phyloP scores from a whole-genome alignment of 345 rosid genomes.

The Cardamine occulta region DNA sequence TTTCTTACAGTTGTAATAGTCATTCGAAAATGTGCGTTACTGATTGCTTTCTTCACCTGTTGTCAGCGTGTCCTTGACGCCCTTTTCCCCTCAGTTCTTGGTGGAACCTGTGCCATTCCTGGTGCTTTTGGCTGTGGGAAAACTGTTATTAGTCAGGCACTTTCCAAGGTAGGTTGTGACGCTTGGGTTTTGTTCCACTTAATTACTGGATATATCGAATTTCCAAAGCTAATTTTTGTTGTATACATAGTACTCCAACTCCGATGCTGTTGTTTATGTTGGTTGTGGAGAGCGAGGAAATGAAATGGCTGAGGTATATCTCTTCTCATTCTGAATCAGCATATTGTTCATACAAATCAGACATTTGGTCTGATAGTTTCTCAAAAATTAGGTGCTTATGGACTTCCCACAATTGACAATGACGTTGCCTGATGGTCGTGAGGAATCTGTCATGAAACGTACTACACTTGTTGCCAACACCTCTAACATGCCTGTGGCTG shows the following conservation, averaged over 20 bases:
- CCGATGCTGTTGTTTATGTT: constrained; percentile 96
- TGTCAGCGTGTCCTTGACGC: constrained; percentile 99
- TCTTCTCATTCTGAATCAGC: constrained; percentile 25
- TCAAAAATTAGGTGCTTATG: constrained; percentile 86
- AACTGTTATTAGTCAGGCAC: constrained; percentile 99
- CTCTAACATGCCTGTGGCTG: constrained; percentile 99
- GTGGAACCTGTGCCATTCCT: constrained; percentile 99
- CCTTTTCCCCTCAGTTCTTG: constrained; percentile 98
- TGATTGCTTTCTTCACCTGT: constrained; percentile 42
- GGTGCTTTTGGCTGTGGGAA: constrained; percentile 99
- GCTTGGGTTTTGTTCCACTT: constrained; percentile 6
- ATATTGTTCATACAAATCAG: constrained; percentile 5
- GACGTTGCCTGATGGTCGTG: constrained; percentile 99
- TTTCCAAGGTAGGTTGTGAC: constrained; percentile 76
- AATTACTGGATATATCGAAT: constrained; percentile 5
- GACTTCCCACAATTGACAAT: constrained; percentile 99
- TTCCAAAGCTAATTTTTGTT: constrained; percentile 32
- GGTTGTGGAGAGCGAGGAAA: constrained; percentile 99
- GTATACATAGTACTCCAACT: constrained; percentile 85
- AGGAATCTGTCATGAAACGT: constrained; percentile 99
- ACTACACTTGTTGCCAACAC: constrained; percentile 99
- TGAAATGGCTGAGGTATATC: constrained; percentile 97
- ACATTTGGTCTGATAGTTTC: constrained; percentile 22
- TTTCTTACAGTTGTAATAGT: not conserved
- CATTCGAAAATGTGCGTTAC: constrained; percentile 1